Percentiles rank a stretch among this genome's conserved stretches.
Conservation (phyloP, 352 stramenopile genomes). For the Pythium phragmitis region DNA sequence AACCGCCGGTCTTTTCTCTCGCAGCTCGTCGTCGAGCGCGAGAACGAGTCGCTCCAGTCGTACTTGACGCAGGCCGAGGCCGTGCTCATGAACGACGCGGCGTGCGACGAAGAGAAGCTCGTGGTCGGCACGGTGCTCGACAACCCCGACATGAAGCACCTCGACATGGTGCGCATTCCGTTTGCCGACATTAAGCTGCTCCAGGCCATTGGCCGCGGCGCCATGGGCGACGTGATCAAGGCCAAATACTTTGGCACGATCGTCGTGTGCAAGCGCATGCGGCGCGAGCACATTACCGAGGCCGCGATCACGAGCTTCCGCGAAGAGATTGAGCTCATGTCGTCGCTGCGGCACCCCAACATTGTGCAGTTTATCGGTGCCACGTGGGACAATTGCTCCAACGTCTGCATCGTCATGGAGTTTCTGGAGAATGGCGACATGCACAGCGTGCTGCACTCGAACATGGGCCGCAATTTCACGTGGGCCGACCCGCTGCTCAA, state of each 20-base stretch:
- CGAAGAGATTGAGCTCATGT: slow-evolving; percentile 87
- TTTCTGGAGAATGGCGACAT: slow-evolving; percentile 90
- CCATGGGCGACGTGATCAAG: slow-evolving; percentile 89
- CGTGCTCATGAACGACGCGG: slow-evolving; percentile 76
- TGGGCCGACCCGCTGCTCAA: slow-evolving; percentile 86
- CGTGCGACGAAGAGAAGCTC: slow-evolving; percentile 67
- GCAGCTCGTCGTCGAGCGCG: slow-evolving; percentile 81
- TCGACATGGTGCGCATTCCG: slow-evolving; percentile 80
- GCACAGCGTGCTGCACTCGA: slow-evolving; percentile 83
- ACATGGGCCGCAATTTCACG: slow-evolving; percentile 75
- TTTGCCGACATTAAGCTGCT: slow-evolving; percentile 84
- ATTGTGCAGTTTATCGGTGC: slow-evolving; percentile 90
- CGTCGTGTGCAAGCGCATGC: slow-evolving; percentile 87
- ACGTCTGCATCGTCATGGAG: slow-evolving; percentile 89
- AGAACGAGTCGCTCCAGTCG: slow-evolving; percentile 83
- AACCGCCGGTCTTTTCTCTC: slow-evolving; percentile 83
- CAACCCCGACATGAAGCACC: slow-evolving; percentile 68
- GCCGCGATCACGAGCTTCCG: slow-evolving; percentile 72
- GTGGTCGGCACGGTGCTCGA: slow-evolving; percentile 68
- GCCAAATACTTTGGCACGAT: slow-evolving; percentile 85
- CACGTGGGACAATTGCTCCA: slow-evolving; percentile 87
- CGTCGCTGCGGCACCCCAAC: slow-evolving; percentile 81
- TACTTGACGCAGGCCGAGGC: slow-evolving; percentile 78
- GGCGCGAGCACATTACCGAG: slow-evolving; percentile 78
- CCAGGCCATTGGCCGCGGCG: slow-evolving; percentile 72